Percentiles rank a stretch among this genome's conserved stretches.
phyloP scores from a whole-genome alignment of 2,329 filamentous ascomycete species.

The Dothiorella sarmentorum region DNA sequence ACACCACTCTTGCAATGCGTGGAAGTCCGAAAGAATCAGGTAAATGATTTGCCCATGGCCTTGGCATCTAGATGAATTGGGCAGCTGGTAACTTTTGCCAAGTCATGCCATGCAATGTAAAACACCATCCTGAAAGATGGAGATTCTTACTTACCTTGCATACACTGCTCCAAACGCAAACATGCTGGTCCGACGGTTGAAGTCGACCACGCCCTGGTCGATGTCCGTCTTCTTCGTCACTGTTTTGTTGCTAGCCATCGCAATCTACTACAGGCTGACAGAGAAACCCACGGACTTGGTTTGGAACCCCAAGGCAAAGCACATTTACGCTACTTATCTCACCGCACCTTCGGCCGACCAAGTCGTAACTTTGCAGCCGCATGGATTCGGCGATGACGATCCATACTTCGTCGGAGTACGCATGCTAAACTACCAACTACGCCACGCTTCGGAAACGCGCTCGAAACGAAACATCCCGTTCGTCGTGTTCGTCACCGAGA shows the following conservation, averaged over 20 bases:
- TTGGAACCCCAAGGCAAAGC: not conserved
- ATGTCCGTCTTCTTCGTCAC: not conserved
- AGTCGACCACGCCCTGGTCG: not conserved
- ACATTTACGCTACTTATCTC: conserved; percentile 39
- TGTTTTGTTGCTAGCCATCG: conserved; percentile 19
- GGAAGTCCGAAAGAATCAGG: too few relatives aligned
- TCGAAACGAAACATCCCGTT: conserved; percentile 25
- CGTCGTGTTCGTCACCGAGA: conserved; percentile 29
- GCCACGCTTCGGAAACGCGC: conserved; percentile 26
- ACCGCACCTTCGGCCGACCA: conserved; percentile 27
- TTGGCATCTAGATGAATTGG: too few relatives aligned
- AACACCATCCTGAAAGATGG: too few relatives aligned
- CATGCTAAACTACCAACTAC: conserved; percentile 31
- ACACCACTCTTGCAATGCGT: too few relatives aligned
- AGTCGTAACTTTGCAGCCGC: not conserved
- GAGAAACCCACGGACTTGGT: not conserved
- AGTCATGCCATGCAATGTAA: too few relatives aligned
- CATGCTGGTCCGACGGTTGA: too few relatives aligned
- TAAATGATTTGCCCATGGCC: too few relatives aligned
- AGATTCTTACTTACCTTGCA: too few relatives aligned
- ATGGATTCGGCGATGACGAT: not conserved
- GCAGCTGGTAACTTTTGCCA: too few relatives aligned
- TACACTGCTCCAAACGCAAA: too few relatives aligned
- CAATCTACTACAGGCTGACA: not conserved
- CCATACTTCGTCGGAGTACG: conserved; percentile 28